phyloP scores from a whole-genome alignment of 192 early-diverging fungal species.

The Glomus cerebriforme region DNA sequence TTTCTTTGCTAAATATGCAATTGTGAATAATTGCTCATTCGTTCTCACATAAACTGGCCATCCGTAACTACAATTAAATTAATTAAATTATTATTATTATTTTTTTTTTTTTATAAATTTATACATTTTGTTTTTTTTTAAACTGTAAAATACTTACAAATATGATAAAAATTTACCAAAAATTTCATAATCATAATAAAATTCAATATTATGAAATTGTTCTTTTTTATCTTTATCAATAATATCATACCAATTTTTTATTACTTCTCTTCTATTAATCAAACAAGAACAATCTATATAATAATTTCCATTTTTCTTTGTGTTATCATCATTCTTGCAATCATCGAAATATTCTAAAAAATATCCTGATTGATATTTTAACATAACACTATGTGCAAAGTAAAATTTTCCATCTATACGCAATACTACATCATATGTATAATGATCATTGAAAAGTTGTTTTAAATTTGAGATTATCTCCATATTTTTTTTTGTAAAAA shows the following conservation, averaged over 20 bases:
- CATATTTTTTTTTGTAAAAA: neutral
- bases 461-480: neutral
- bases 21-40: conserved; percentile 5
- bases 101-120: neutral
- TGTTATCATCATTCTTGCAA: neutral
- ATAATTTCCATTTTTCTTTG: neutral
- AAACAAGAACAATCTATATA: conserved; percentile 7
- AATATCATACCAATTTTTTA: conserved; percentile 7
- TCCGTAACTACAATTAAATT: neutral
- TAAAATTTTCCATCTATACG: conserved; percentile 7
- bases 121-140: too few relatives aligned
- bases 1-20: conserved; percentile 16
- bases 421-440: neutral
- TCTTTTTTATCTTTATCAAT: neutral
- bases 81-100: neutral
- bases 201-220: neutral
- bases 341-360: conserved; percentile 8
- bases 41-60: neutral
- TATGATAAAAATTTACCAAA: conserved; percentile 14
- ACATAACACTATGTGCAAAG: neutral
- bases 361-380: conserved; percentile 7
- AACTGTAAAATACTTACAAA: neutral
- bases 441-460: conserved; percentile 1
- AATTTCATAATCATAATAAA: conserved; percentile 24
- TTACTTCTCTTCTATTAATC: neutral